These are phyloP conservation scores for Leccinum subtestaceum DNA, from an alignment of 768 basidiomycete genomes.

Conservation along the genomic window DNA sequence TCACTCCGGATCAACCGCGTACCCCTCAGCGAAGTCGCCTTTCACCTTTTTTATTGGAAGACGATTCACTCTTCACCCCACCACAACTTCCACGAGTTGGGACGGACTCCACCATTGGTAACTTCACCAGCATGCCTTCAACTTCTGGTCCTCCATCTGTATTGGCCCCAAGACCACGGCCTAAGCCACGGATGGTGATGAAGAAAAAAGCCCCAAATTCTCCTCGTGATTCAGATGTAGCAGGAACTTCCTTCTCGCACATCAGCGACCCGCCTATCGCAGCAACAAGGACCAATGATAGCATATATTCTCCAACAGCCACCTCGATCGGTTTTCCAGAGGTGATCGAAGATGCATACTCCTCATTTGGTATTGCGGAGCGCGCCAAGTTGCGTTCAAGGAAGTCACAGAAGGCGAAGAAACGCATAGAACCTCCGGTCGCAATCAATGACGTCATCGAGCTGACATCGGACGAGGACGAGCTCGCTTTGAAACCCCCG, in stretches of 20 bases:
- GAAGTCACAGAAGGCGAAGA: constrained; percentile 23
- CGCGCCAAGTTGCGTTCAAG: constrained; percentile 56
- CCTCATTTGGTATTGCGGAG: constrained; percentile 47
- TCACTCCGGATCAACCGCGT: constrained; percentile 12
- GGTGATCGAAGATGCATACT: constrained; percentile 17
- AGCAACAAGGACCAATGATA: constrained; percentile 16
- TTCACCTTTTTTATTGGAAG: constrained; percentile 3
- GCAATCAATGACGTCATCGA: constrained; percentile 41
- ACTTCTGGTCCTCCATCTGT: constrained; percentile 1
- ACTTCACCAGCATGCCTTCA: constrained; percentile 16
- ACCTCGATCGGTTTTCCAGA: constrained; percentile 13
- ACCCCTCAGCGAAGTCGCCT: constrained; percentile 15
- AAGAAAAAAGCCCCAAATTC: constrained; percentile 17
- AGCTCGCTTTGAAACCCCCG: constrained; percentile 31
- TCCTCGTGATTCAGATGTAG: neutral
- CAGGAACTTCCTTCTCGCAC: constrained; percentile 18
- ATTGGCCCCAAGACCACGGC: constrained; percentile 22
- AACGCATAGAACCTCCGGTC: neutral
- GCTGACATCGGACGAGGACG: constrained; percentile 43
- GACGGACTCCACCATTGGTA: constrained; percentile 8
- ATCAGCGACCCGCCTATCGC: constrained; percentile 20
- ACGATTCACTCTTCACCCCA: constrained; percentile 31
- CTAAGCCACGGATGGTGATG: constrained; percentile 31
- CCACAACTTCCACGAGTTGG: constrained; percentile 7
- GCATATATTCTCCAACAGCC: constrained; percentile 17